Conservation (phyloP, 768 basidiomycete species). For the Sarcodon sp. region DNA sequence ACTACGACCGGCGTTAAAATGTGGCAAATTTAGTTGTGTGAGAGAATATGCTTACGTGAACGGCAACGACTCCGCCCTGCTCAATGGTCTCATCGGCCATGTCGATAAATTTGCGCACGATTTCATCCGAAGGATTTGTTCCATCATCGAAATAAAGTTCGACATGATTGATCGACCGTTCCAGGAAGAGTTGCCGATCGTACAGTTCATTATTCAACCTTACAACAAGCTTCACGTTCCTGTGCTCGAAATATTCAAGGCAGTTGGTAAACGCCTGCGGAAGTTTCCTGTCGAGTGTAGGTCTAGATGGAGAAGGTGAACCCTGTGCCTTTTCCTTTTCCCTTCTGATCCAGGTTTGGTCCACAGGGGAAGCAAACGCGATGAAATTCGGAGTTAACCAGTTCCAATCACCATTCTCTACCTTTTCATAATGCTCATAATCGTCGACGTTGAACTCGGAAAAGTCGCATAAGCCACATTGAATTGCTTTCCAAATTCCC, state of each 20-base stretch:
- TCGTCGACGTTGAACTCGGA: constrained; percentile 88
- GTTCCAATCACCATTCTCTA: constrained; percentile 93
- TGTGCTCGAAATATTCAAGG: constrained; percentile 84
- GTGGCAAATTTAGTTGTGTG: constrained; percentile 2
- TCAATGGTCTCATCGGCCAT: constrained; percentile 71
- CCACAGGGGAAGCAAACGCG: constrained; percentile 88
- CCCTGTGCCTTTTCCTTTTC: constrained; percentile 45
- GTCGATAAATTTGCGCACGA: constrained; percentile 85
- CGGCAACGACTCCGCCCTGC: constrained; percentile 70
- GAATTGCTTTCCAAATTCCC: constrained; percentile 83
- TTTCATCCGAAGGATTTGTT: constrained; percentile 93
- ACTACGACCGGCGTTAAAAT: constrained; percentile 29
- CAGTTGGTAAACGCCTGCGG: constrained; percentile 80
- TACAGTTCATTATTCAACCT: constrained; percentile 91
- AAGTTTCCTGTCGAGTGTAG: constrained; percentile 66
- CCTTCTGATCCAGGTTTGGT: constrained; percentile 66
- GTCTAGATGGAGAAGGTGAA: constrained; percentile 16
- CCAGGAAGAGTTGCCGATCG: constrained; percentile 68
- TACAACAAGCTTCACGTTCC: constrained; percentile 81
- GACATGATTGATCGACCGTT: constrained; percentile 77
- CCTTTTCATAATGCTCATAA: constrained; percentile 92
- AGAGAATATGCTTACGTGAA: constrained; percentile 51
- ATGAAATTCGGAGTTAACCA: constrained; percentile 89
- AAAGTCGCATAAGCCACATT: constrained; percentile 88
- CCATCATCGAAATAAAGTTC: constrained; percentile 98